Percentiles rank a stretch among this genome's conserved stretches.
Evolutionary conservation across 805 yeast genomes (phyloP).

Genomic region (Wickerhamiella bombiphila): DNA sequence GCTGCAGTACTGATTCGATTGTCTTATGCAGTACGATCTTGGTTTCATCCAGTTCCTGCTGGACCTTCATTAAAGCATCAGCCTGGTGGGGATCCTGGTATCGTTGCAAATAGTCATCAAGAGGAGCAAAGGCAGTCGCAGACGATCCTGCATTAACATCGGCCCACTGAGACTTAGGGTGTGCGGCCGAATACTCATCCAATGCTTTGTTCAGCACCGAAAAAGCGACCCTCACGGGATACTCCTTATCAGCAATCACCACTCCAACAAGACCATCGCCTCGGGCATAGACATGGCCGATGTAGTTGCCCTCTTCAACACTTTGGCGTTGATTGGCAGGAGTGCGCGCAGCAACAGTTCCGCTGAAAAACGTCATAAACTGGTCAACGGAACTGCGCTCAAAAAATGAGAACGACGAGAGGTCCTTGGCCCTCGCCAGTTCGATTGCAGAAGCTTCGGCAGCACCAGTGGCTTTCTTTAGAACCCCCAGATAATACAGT

Average conservation of each 20-base stretch:
- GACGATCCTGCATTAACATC: slow-evolving; percentile 28
- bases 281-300: slow-evolving; percentile 84
- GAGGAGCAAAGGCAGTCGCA: slow-evolving; percentile 38
- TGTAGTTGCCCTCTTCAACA: slow-evolving; percentile 80
- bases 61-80: slow-evolving; percentile 91
- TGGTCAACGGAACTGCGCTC: slow-evolving; percentile 73
- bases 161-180: slow-evolving; percentile 57
- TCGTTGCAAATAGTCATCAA: slow-evolving; percentile 57
- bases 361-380: slow-evolving; percentile 87
- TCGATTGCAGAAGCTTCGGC: slow-evolving; percentile 43
- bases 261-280: slow-evolving; percentile 87
- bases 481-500: slow-evolving; percentile 77
- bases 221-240: slow-evolving; percentile 94
- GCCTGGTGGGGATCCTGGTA: slow-evolving; percentile 97
- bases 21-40: slow-evolving; percentile 93
- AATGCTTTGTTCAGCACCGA: slow-evolving; percentile 77
- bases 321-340: slow-evolving; percentile 81
- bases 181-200: slow-evolving; percentile 72
- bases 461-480: slow-evolving; percentile 45
- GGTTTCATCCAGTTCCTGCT: slow-evolving; percentile 94
- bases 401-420: slow-evolving; percentile 76
- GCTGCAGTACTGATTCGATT: slow-evolving; percentile 80
- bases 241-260: slow-evolving; percentile 82
- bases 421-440: slow-evolving; percentile 64
- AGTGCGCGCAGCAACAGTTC: slow-evolving; percentile 82